A percentile compares a stretch with the other conserved stretches of the same genome.
Evolutionary conservation across 108 stramenopile genomes (phyloP).

Genomic region (Cyclotella choctawhatcheeana): DNA sequence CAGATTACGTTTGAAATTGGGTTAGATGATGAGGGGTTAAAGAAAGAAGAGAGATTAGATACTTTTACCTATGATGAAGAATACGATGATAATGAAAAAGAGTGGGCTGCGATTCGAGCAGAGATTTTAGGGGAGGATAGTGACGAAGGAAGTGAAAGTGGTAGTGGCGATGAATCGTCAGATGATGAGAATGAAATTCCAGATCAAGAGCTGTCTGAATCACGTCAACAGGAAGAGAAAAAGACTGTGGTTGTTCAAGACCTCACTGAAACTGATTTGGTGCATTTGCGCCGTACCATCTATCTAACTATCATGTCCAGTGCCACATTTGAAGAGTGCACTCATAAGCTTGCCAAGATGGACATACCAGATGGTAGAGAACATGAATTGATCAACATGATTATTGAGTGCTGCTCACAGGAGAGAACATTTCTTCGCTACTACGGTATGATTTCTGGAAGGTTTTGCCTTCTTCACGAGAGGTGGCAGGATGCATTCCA

Average conservation of each 20-base stretch:
- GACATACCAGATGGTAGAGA: conserved; percentile 90
- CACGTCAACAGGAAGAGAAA: conserved; percentile 23
- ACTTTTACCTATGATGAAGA: conserved; percentile 78
- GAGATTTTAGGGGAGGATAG: conserved; percentile 93
- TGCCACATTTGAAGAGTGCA: conserved; percentile 97
- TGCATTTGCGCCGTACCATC: conserved; percentile 96
- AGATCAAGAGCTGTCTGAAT: conserved; percentile 24
- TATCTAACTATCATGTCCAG: conserved; percentile 99
- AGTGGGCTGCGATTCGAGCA: conserved; percentile 87
- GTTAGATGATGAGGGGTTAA: conserved; percentile 93
- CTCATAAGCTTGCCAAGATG: conserved; percentile 97
- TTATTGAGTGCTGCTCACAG: conserved; percentile 98
- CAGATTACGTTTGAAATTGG: conserved; percentile 97
- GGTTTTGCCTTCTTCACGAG: conserved; percentile 92
- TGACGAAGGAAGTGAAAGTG: conserved; percentile 55
- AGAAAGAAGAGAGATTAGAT: conserved; percentile 89
- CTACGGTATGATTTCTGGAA: conserved; percentile 93
- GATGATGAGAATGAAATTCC: conserved; percentile 61
- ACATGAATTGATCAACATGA: conserved; percentile 93
- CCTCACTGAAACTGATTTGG: conserved; percentile 91
- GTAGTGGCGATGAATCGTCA: conserved; percentile 54
- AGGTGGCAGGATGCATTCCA: conserved; percentile 92
- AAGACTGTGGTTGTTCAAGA: conserved; percentile 71
- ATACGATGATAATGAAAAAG: conserved; percentile 85
- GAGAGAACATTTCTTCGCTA: conserved; percentile 96